Base-by-base conservation (phyloP, 2,329 filamentous ascomycete genomes). In the Alternaria ethzedia region DNA sequence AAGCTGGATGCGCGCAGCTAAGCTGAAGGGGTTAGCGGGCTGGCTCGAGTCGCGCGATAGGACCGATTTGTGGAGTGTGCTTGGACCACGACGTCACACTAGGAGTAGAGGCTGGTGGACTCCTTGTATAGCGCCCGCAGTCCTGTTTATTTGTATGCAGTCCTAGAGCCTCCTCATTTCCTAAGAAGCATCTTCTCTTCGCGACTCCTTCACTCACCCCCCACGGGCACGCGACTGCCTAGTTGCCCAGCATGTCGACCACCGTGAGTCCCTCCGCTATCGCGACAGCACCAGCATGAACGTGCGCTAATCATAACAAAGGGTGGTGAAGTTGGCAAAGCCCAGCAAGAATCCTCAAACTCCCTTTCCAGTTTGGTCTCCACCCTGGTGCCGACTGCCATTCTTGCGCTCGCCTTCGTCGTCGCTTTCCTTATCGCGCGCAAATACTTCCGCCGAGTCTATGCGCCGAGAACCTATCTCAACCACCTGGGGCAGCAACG, bases 381-480 rank as follows among this genome's bases (percentile, higher is more conserved):
- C 41, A 78, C 77, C 49, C 68, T 80, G 21, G 59, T 79, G 2
- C 77, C 78, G 21, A 67, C 72, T 49, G 63, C 73, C 17, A 61
- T 79, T 21, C 66, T 75, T 28, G 76, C 75, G 9, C 52, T 58
- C 47, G 66, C 75, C 55, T 79, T 79, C 49, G 64, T 77, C 8
- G 61, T 65, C 15, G 71, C 77, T 7, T 85, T 85, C 75, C 68
- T 84, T 43, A 66, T 84, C 52, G 77, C 83, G 46, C 77, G 83
- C 45, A 77, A 75, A 57, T 75, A 74, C 55, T 84, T 83, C 69
- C 80, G 79, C 25, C 75, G 82, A 32, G 76, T 82, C 55, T 84
- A 84, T 68, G 76, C 79, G 50, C 82, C 83, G 11, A 77, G 83
- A 59, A 83, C 82, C n/a, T 84, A 84, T 68, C 71, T 85, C 32